A percentile compares a stretch with the other conserved stretches of the same genome.
These are phyloP conservation scores for Magnolia kwangsiensis DNA, from an alignment of 164 flowering plant genomes.

Conservation along the genomic window DNA sequence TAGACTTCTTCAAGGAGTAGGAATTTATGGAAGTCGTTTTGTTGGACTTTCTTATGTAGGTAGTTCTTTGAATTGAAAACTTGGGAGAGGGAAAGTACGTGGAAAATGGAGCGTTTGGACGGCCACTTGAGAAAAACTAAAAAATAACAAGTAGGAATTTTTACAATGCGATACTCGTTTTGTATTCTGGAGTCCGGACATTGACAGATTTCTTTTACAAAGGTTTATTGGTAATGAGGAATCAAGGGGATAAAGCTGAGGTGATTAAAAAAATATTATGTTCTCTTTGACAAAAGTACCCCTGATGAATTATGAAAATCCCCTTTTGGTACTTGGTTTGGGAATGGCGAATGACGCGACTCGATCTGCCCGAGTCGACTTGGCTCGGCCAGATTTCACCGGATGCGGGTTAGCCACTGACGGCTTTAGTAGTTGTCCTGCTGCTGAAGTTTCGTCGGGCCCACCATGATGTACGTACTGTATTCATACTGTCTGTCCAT, in stretches of 20 bases:
- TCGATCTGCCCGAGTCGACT: no score
- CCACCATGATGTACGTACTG: no score
- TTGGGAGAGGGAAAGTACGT: background rate
- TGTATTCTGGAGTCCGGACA: background rate
- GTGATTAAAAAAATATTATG: background rate
- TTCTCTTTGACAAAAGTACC: background rate
- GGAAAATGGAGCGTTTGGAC: constrained; percentile 2
- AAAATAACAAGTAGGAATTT: background rate
- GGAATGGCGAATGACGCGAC: no score
- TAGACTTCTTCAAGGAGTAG: background rate
- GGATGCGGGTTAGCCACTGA: no score
- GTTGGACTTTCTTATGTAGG: background rate
- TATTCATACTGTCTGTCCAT: no score
- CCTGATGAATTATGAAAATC: background rate
- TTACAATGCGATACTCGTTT: background rate
- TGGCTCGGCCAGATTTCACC: no score
- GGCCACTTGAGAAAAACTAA: background rate
- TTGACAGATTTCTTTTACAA: background rate
- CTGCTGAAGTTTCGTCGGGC: no score
- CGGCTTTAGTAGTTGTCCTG: no score
- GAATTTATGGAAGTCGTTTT: background rate
- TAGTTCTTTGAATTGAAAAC: background rate
- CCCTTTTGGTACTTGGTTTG: no score
- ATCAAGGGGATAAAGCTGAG: background rate
- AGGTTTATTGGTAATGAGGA: background rate